Evolutionary conservation across 352 stramenopile species (phyloP).

Genomic region (Phytophthora litchii): DNA sequence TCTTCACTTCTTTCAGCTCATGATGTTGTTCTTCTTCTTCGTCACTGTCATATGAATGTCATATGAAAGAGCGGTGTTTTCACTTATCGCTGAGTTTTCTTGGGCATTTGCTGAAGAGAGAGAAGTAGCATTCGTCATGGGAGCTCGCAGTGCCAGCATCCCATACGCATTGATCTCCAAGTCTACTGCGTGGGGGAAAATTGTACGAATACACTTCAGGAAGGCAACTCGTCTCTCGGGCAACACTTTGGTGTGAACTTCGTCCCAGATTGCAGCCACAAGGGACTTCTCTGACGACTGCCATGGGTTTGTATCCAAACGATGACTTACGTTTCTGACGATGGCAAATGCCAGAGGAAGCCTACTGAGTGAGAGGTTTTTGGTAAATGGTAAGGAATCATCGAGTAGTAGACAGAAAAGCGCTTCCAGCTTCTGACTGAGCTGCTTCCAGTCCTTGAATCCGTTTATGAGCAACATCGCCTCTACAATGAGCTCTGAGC

Average conservation of each 20-base stretch:
- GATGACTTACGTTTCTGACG: conserved; percentile 22
- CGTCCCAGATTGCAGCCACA: conserved; percentile 56
- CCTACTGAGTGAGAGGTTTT: conserved; percentile 24
- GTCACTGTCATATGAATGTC: too few relatives aligned
- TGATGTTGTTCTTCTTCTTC: conserved; percentile 46
- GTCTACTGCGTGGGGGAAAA: conserved; percentile 44
- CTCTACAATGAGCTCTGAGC: conserved; percentile 42
- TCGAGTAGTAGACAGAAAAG: conserved; percentile 43
- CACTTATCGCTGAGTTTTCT: background rate
- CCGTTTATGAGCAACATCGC: conserved; percentile 42
- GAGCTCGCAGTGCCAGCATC: conserved; percentile 20
- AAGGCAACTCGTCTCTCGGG: conserved; percentile 47
- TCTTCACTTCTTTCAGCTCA: conserved; percentile 41
- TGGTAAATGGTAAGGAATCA: conserved; percentile 29
- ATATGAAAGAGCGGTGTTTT: conserved; percentile 26
- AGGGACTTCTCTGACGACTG: conserved; percentile 51
- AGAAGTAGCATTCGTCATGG: background rate
- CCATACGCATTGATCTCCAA: conserved; percentile 48
- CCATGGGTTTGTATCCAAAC: conserved; percentile 23
- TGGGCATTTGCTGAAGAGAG: background rate
- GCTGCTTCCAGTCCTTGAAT: conserved; percentile 45
- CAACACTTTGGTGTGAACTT: conserved; percentile 46
- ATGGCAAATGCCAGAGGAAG: conserved; percentile 38
- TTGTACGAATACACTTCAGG: conserved; percentile 41
- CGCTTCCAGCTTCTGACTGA: conserved; percentile 46